phyloP scores from a whole-genome alignment of 2,329 filamentous ascomycete genomes.

The Botrytis paeoniae region DNA sequence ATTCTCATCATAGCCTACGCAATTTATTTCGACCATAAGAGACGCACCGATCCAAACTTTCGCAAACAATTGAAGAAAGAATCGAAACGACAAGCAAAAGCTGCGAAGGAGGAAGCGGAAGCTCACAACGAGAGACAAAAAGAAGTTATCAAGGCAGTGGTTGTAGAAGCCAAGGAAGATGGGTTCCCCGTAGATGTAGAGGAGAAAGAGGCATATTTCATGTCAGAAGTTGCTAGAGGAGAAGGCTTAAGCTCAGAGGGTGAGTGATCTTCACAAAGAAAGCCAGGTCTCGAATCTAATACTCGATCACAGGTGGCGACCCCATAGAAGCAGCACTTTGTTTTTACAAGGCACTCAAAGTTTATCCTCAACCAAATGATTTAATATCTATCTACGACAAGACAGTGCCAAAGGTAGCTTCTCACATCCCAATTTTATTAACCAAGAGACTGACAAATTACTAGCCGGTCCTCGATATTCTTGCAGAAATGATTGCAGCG shows the following conservation, averaged over 20 bases:
- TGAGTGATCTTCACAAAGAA: conserved; percentile 44
- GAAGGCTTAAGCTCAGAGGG: conserved; percentile 81
- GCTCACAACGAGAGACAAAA: conserved; percentile 64
- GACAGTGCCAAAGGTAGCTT: conserved; percentile 83
- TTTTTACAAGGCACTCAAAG: conserved; percentile 98
- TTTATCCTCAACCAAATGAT: conserved; percentile 90
- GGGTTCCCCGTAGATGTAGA: conserved; percentile 89
- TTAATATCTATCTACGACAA: conserved; percentile 97
- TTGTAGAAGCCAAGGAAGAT: conserved; percentile 81
- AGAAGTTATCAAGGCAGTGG: conserved; percentile 68
- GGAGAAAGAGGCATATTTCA: conserved; percentile 94
- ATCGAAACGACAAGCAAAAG: conserved; percentile 68
- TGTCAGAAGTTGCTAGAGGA: conserved; percentile 87
- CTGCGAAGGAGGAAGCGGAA: conserved; percentile 69
- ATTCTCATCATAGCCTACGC: conserved; percentile 52
- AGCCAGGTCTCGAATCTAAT: neutral
- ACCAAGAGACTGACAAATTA: conserved; percentile 27
- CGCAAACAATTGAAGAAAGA: conserved; percentile 68
- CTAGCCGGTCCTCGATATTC: conserved; percentile 86
- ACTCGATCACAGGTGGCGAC: conserved; percentile 53
- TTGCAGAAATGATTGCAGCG: conserved; percentile 96
- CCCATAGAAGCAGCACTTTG: conserved; percentile 82
- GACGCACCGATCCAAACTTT: conserved; percentile 63
- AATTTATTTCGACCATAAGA: conserved; percentile 66
- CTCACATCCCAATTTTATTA: conserved; percentile 29